Conservation (phyloP, 305 asterid species). For the Petunia hybrid region DNA sequence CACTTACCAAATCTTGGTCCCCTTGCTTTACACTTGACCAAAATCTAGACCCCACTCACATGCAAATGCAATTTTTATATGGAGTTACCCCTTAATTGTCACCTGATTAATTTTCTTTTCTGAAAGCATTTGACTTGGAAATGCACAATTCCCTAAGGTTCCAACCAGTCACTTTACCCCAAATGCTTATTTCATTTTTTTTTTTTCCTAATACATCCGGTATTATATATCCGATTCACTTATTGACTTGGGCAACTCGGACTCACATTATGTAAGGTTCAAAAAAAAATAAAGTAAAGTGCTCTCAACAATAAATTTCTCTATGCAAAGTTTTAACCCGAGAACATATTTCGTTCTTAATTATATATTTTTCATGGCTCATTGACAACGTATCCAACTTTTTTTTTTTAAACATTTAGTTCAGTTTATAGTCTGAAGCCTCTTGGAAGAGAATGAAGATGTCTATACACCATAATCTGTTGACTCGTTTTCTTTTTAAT, state of each 20-base stretch:
- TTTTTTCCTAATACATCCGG: no score
- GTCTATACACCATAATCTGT: slow-evolving; percentile 5
- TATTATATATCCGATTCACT: no score
- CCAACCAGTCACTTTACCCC: background rate
- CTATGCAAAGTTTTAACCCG: no score
- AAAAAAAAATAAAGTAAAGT: no score
- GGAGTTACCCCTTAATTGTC: background rate
- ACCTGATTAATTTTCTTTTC: background rate
- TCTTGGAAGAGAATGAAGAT: background rate
- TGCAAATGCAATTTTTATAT: slow-evolving; percentile 30
- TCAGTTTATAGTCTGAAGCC: slow-evolving; percentile 2
- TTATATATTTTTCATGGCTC: background rate
- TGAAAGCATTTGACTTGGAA: slow-evolving; percentile 7
- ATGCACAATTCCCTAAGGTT: background rate
- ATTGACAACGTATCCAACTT: background rate
- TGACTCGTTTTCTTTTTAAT: background rate
- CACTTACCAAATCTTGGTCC: slow-evolving; percentile 16
- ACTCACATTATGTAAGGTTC: no score
- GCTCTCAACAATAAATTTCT: no score
- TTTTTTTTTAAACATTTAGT: background rate
- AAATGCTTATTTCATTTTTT: background rate
- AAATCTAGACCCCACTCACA: slow-evolving; percentile 43
- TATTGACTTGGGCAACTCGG: no score
- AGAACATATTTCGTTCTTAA: background rate
- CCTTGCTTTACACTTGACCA: background rate